Base-by-base conservation (phyloP, 2,329 filamentous ascomycete species). In the Verticillium zaregamsianum region DNA sequence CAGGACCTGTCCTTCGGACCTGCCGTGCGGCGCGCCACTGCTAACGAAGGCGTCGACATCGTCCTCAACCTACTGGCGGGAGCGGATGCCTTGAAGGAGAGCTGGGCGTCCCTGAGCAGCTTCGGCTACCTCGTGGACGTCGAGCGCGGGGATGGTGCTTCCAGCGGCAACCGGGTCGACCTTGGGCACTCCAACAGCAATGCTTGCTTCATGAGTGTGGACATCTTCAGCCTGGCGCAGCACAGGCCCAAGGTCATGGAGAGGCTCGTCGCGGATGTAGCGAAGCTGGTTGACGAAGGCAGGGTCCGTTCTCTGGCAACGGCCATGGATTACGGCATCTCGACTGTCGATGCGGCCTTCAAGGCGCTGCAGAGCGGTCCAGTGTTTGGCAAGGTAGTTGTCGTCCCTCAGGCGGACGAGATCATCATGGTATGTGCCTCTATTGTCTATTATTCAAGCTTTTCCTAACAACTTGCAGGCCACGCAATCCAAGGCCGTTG, bases 141-240 rank as follows among this genome's bases (percentile, higher is more conserved):
- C 35, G 75, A 77, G 8, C 74, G 71, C 62, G 65, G 63, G 12
- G 72, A 74, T 57, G 35, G 61, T 31, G 20, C 3, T 9, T 40
- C 45, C 20, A 31, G 49, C 3, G 80, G 77, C 59, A 76, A 72
- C 2, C 70, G 76, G 1, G 69, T 86, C 0, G 79, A 83, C 54
- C 80, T 85, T 76, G 67, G 73, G n/a, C 76, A 77, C n/a, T 78
- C 81, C 56, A 77, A 80, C 40, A 74, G 72, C 64, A 82, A 82
- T 63, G 75, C 76, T 25, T 79, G 76, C 52, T 62, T 35, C 7
- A 45, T 31, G 9, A 57, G 31, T 9, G 33, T 58, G 17, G 56
- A 58, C 17, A 17, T 58, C 8, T 39, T 39, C 32, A 33, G 66
- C 23, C 61, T 71, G 32, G 57, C 25, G 14, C 25, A 55, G 15